Percentiles rank a stretch among this genome's conserved stretches.
Evolutionary conservation across 768 basidiomycete genomes (phyloP).

Genomic region (Hericium erinaceus): DNA sequence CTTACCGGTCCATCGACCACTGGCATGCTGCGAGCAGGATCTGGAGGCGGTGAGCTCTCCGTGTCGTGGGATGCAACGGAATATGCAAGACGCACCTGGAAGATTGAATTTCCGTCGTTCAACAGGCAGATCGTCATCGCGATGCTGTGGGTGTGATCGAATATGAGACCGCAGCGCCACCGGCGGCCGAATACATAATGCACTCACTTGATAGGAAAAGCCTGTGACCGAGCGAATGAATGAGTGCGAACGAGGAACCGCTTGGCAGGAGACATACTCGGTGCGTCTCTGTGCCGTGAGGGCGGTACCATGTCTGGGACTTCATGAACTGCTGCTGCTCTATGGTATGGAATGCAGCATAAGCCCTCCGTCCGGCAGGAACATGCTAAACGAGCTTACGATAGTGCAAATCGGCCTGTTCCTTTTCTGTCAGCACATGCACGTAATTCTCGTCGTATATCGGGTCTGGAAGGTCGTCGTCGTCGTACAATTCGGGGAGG

Average conservation of each 20-base stretch:
- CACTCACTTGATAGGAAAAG: conserved; percentile 57
- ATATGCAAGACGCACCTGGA: conserved; percentile 41
- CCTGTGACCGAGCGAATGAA: conserved; percentile 26
- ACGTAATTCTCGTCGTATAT: conserved; percentile 60
- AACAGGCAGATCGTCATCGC: conserved; percentile 67
- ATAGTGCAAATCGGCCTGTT: conserved; percentile 55
- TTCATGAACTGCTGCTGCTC: conserved; percentile 63
- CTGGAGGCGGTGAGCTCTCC: conserved; percentile 20
- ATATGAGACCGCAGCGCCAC: not conserved
- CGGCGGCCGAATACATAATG: not conserved
- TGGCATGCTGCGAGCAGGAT: conserved; percentile 64
- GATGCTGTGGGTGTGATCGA: conserved; percentile 28
- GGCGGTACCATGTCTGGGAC: conserved; percentile 78
- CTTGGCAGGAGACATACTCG: conserved; percentile 31
- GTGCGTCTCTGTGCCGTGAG: conserved; percentile 79
- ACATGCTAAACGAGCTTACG: conserved; percentile 33
- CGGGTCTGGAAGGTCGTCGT: conserved; percentile 78
- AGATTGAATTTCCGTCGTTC: conserved; percentile 71
- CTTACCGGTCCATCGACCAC: conserved; percentile 69
- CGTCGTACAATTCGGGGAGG: conserved; percentile 60
- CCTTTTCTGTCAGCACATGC: conserved; percentile 56
- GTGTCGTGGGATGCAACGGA: too few species aligned
- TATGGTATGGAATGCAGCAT: conserved; percentile 18
- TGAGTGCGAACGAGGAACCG: not conserved
- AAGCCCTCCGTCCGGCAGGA: not conserved